Percentiles rank a stretch among this genome's conserved stretches.
Evolutionary conservation across 345 rosid genomes (phyloP).

Genomic region (Mangifera indica): DNA sequence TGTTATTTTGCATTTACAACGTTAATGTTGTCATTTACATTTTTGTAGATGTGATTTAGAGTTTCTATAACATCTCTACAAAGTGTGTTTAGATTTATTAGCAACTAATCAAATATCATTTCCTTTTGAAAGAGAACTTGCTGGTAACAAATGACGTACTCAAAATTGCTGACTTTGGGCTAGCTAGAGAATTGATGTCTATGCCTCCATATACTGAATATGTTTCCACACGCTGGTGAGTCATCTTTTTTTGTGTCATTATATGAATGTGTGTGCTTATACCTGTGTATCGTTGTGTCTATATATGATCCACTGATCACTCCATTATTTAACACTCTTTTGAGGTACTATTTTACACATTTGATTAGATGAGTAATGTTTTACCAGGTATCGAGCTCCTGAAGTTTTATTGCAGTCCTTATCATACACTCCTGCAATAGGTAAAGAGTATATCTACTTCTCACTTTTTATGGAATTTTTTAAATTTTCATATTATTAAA

Average conservation of each 20-base stretch:
- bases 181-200: constrained; percentile 91
- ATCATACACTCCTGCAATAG: constrained; percentile 84
- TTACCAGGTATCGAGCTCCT: constrained; percentile 88
- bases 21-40: neutral
- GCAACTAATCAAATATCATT: constrained; percentile 11
- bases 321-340: constrained; percentile 9
- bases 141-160: constrained; percentile 75
- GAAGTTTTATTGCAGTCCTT: constrained; percentile 89
- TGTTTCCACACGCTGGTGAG: constrained; percentile 95
- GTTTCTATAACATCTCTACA: constrained; percentile 16
- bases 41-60: no score
- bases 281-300: neutral
- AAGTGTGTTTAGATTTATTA: constrained; percentile 3
- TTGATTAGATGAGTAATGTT: constrained; percentile 12
- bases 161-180: constrained; percentile 95
- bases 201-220: constrained; percentile 94
- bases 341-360: constrained; percentile 3
- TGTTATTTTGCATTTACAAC: neutral
- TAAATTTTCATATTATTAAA: neutral
- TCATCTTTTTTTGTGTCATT: constrained; percentile 3
- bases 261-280: neutral
- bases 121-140: constrained; percentile 60
- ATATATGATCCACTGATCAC: neutral
- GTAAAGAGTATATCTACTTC: constrained; percentile 30
- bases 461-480: neutral